Conservation (phyloP, 176 grass and related monocot genomes). For the Triticum timopheevii region DNA sequence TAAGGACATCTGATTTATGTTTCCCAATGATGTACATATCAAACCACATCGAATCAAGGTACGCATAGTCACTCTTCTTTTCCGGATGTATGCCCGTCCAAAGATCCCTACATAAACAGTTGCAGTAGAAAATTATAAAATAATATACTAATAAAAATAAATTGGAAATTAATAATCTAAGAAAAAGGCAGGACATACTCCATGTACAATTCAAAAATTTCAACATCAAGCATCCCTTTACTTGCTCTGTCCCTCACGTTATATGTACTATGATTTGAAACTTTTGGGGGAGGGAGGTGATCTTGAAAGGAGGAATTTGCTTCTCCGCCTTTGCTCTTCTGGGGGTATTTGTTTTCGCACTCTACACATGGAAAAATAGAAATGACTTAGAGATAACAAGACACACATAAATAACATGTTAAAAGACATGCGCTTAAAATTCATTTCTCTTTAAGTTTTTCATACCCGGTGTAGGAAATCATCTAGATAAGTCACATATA, state of each 20-base stretch:
- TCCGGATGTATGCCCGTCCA: conserved; percentile 67
- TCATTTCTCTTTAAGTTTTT: neutral
- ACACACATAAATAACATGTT: neutral
- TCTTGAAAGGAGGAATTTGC: conserved; percentile 35
- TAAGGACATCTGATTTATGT: conserved; percentile 62
- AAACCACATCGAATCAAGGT: conserved; percentile 40
- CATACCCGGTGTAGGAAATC: neutral
- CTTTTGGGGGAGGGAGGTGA: conserved; percentile 28
- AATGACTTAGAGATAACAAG: neutral
- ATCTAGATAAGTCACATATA: neutral
- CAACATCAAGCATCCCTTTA: conserved; percentile 52
- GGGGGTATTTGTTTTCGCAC: conserved; percentile 32
- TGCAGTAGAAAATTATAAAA: conserved; percentile 26
- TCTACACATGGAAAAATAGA: conserved; percentile 31
- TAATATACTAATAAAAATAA: neutral
- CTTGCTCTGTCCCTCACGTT: conserved; percentile 30
- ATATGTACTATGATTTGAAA: conserved; percentile 33
- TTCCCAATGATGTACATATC: conserved; percentile 41
- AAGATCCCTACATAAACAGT: conserved; percentile 49
- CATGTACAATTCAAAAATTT: conserved; percentile 73
- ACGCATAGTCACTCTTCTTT: conserved; percentile 60
- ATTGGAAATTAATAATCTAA: neutral
- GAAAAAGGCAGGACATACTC: conserved; percentile 56
- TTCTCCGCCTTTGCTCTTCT: conserved; percentile 33
- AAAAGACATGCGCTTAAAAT: neutral